Conservation (phyloP, 441 rosid genomes). For the Adansonia grandidieri region DNA sequence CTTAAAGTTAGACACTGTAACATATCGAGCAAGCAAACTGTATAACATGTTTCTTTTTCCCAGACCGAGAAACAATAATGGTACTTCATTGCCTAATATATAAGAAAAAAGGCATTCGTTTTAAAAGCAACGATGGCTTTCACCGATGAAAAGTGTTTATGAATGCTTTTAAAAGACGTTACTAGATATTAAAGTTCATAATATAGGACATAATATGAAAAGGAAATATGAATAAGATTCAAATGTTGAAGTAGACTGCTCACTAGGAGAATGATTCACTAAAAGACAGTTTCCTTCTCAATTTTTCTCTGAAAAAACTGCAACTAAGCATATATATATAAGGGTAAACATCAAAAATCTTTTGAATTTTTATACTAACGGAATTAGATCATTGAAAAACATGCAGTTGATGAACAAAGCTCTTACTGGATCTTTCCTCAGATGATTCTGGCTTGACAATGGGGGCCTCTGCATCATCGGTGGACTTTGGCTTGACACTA, state of each 20-base stretch:
- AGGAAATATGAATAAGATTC: not conserved
- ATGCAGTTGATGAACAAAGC: conserved; percentile 3
- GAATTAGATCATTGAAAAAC: not conserved
- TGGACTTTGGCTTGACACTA: not conserved
- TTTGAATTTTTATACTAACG: not conserved
- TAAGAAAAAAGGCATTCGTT: not conserved
- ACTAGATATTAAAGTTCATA: not conserved
- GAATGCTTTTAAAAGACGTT: not conserved
- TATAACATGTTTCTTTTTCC: not conserved
- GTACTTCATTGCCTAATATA: not conserved
- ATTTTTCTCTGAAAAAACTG: not conserved
- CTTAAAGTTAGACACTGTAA: not conserved
- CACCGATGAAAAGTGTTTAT: not conserved
- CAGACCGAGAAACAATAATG: not conserved
- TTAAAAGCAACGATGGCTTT: not conserved
- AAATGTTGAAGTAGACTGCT: not conserved
- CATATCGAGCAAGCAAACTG: not conserved
- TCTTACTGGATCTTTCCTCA: conserved; percentile 53
- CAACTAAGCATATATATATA: not conserved
- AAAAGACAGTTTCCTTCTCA: not conserved
- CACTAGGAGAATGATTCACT: not conserved
- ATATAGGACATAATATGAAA: not conserved
- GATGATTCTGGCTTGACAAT: conserved; percentile 51
- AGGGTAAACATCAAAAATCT: conserved; percentile 3
- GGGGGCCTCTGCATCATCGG: conserved; percentile 54